Percentiles rank a stretch among this genome's conserved stretches.
These are phyloP conservation scores for Thielaviopsis cerberus DNA, from an alignment of 2,329 filamentous ascomycete genomes.

Conservation along the genomic window DNA sequence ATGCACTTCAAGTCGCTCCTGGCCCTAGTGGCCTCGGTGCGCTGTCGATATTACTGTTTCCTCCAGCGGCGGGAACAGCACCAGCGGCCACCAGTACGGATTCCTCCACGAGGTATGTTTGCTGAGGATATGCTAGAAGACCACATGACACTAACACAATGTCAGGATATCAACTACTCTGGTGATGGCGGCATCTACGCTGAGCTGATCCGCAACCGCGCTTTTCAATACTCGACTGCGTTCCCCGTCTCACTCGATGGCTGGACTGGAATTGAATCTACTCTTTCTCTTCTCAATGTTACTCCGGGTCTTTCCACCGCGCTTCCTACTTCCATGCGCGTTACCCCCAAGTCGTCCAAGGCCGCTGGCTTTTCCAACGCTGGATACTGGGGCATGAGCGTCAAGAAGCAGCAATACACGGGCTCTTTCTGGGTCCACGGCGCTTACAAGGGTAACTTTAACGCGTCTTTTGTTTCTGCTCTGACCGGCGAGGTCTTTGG, in stretches of 20 bases:
- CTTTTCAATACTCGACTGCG: constrained; percentile 38
- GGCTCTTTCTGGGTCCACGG: constrained; percentile 37
- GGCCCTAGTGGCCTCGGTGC: constrained; percentile 3
- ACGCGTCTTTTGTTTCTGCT: constrained; percentile 27
- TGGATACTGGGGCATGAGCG: constrained; percentile 39
- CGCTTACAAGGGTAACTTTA: constrained; percentile 28
- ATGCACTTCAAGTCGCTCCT: constrained; percentile 4
- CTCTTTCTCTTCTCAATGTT: constrained; percentile 28
- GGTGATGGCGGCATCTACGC: constrained; percentile 58
- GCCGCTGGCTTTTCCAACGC: constrained; percentile 31
- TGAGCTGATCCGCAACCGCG: constrained; percentile 51
- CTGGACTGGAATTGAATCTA: constrained; percentile 27
- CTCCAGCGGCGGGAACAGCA: constrained; percentile 23
- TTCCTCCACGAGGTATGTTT: constrained; percentile 25
- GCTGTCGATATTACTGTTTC: constrained; percentile 22
- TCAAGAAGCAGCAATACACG: constrained; percentile 27
- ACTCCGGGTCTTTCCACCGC: constrained; percentile 31
- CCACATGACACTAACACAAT: not conserved
- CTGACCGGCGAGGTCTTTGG: constrained; percentile 27
- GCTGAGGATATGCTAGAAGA: too few relatives aligned
- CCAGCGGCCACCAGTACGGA: constrained; percentile 27
- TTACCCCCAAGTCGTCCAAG: constrained; percentile 20
- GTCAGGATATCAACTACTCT: constrained; percentile 44
- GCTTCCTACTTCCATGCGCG: constrained; percentile 32
- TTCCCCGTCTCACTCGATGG: constrained; percentile 26